Conservation (phyloP, 2,329 filamentous ascomycete genomes). For the Alternaria angustiovoidea region DNA sequence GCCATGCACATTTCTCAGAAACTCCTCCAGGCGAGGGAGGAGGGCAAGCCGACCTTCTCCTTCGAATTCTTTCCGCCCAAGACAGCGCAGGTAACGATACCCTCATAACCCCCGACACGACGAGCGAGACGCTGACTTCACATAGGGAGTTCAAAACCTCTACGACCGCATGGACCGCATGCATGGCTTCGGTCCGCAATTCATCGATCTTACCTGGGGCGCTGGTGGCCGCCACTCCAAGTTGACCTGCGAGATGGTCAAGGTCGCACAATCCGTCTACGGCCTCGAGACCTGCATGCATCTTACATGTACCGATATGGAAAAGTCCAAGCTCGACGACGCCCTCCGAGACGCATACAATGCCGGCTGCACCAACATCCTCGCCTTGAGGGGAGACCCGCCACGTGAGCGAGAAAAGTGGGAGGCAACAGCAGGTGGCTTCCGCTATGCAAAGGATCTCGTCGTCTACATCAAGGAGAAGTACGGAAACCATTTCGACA, state of each 20-base stretch:
- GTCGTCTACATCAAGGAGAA: constrained; percentile 81
- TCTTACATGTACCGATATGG: constrained; percentile 98
- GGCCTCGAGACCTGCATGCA: constrained; percentile 99
- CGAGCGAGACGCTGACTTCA: constrained; percentile 18
- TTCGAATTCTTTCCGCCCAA: constrained; percentile 99
- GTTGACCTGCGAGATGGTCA: constrained; percentile 96
- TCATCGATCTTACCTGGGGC: constrained; percentile 99
- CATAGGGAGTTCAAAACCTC: constrained; percentile 89
- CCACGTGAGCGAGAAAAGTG: constrained; percentile 93
- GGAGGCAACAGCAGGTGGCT: constrained; percentile 85
- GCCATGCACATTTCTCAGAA: constrained; percentile 96
- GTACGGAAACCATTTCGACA: constrained; percentile 92
- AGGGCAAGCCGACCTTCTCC: constrained; percentile 87
- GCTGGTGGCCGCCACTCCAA: constrained; percentile 91
- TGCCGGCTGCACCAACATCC: constrained; percentile 95
- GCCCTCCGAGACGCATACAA: constrained; percentile 90
- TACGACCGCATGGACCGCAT: constrained; percentile 99
- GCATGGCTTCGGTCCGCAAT: constrained; percentile 91
- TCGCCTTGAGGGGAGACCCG: constrained; percentile 91
- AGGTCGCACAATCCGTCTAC: constrained; percentile 92
- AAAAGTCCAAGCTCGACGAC: constrained; percentile 85
- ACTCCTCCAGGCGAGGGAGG: constrained; percentile 80
- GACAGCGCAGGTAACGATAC: constrained; percentile 72
- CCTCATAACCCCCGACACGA: neutral
- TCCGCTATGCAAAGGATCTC: constrained; percentile 90